Evolutionary conservation across 2,329 filamentous ascomycete species (phyloP), one percentile per base, ranked within the genome.

Genomic region (Paecilomyces dactylethromorphus): DNA sequence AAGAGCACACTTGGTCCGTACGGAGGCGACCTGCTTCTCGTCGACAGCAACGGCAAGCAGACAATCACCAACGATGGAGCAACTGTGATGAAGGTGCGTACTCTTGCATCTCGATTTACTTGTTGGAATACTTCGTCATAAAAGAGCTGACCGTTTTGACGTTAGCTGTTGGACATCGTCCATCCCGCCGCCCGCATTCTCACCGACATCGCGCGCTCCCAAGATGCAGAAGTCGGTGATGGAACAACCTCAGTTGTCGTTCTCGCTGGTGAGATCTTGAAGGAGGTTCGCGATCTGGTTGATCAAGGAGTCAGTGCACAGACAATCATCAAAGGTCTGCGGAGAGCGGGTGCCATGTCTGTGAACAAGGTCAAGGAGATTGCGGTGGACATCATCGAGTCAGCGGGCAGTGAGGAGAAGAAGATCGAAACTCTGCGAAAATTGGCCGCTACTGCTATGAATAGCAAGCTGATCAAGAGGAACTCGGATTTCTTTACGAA

Each of bases 301-400:
- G 94, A 99, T 79, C 90, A 96, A 76, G 94, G 94, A 60, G 90
- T 97, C 69, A 97, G 92, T 83, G 90, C 92, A 73, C 94, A 97
- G 82, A 91, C 92, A 63, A 97, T 99, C 76, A 91, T 97, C 77
- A 99, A 97, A 83, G 93, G 91, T 60, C 80, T 99, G 74, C 85
- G 94, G 78, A 91, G 88, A 79, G 91, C 93, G 10, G 91, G 88
- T 55, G 81, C 84, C 65, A 90, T 97, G 86, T 93, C 94, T 18
- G 91, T 97, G 75, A 97, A 97, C 83, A 97, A 97, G 83, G 88
- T 99, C 76, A 96, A 95, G 84, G 94, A 99, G 80, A 96, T 99
- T 75, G 89, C 92, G 54, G 86, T 97, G 66, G 75, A 77, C 60
- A 74, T 75, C 65, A 70, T 74, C 53, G 87, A 87, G 78, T 92